These are phyloP conservation scores for Chondrostereum purpureum DNA, from an alignment of 1,284 basidiomycete genomes.

Conservation along the genomic window DNA sequence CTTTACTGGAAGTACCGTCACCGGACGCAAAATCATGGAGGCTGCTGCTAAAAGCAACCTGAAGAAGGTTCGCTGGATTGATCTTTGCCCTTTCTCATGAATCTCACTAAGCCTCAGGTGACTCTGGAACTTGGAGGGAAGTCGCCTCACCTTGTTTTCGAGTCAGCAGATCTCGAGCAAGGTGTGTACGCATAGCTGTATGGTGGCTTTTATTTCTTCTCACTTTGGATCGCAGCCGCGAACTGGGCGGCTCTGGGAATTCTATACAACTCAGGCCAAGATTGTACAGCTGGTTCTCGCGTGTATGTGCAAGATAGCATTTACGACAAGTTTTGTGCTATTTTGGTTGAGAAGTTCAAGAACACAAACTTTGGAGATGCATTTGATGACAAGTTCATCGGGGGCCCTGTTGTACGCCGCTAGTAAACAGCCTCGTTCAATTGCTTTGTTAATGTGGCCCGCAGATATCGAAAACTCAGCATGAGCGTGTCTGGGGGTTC, in stretches of 20 bases:
- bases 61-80: constrained; percentile 70
- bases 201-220: not conserved
- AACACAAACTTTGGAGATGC: constrained; percentile 75
- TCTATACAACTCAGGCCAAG: constrained; percentile 80
- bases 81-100: constrained; percentile 16
- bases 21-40: constrained; percentile 89
- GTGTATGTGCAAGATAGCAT: constrained; percentile 81
- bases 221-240: constrained; percentile 50
- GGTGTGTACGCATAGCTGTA: constrained; percentile 32
- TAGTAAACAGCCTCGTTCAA: not conserved
- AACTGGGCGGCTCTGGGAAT: constrained; percentile 82
- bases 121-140: constrained; percentile 94
- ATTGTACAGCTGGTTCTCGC: constrained; percentile 84
- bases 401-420: constrained; percentile 75
- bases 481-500: constrained; percentile 84
- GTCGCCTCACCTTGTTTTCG: constrained; percentile 84
- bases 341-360: constrained; percentile 65
- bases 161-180: constrained; percentile 80
- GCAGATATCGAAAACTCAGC: constrained; percentile 79
- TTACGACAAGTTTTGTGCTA: constrained; percentile 74
- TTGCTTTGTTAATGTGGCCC: not conserved
- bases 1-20: constrained; percentile 79
- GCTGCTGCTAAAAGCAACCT: constrained; percentile 91
- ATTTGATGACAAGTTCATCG: constrained; percentile 66
- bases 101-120: too few species aligned